Percentiles rank a stretch among this genome's conserved stretches.
These are phyloP conservation scores for Trichosanthes cucumerina DNA, from an alignment of 306 rosid genomes.

Conservation along the genomic window DNA sequence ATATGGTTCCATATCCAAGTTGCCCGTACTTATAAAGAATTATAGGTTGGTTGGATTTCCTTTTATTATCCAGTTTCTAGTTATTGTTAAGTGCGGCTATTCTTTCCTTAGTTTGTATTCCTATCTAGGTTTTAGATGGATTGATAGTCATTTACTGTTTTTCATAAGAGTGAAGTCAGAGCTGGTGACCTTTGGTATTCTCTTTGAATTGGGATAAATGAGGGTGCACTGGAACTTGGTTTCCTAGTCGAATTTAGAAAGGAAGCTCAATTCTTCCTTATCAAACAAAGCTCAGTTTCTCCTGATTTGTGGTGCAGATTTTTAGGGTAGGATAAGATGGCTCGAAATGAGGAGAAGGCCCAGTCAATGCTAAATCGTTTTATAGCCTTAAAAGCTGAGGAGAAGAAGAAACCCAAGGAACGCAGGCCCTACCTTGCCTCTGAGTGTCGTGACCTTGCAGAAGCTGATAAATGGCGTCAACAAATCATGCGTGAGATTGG, in stretches of 20 bases:
- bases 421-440: conserved; percentile 70
- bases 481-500: conserved; percentile 93
- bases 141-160: not conserved
- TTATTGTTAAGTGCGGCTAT: not conserved
- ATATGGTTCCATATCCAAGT: not conserved
- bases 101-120: not conserved
- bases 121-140: not conserved
- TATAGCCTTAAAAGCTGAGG: conserved; percentile 74
- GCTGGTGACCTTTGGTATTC: not conserved
- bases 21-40: not conserved
- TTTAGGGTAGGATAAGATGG: conserved; percentile 37
- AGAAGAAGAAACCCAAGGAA: conserved; percentile 91
- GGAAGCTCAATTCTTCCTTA: not conserved
- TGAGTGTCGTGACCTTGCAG: conserved; percentile 90
- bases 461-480: conserved; percentile 86
- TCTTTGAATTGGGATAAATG: not conserved
- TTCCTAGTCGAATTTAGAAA: not conserved
- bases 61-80: not conserved
- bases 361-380: conserved; percentile 79
- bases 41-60: not conserved
- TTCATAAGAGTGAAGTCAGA: not conserved
- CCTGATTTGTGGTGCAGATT: not conserved
- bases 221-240: not conserved
- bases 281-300: not conserved
- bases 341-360: conserved; percentile 63